Evolutionary conservation across 2,329 filamentous ascomycete species (phyloP).

Genomic region (Dactylellina parvicollis): DNA sequence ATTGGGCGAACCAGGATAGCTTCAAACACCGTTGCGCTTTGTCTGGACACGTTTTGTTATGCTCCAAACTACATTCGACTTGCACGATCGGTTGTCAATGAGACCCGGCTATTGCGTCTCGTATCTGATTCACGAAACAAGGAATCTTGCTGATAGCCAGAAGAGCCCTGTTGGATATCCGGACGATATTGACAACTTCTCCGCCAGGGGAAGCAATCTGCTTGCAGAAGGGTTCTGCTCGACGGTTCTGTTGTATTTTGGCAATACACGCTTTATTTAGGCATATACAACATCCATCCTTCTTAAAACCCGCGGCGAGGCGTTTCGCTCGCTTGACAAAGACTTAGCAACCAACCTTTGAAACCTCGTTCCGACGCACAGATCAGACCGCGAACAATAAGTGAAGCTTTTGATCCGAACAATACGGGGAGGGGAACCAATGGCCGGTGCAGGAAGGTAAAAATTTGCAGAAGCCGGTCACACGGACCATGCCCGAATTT

Average conservation of each 20-base stretch:
- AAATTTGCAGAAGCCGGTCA: constrained; percentile 4
- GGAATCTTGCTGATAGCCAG: constrained; percentile 6
- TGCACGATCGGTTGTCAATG: constrained; percentile 37
- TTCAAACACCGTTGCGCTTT: constrained; percentile 14
- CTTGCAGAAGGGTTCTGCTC: not conserved
- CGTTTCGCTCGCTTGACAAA: constrained; percentile 47
- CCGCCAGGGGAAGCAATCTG: not conserved
- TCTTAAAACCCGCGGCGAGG: not conserved
- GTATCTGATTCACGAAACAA: constrained; percentile 19
- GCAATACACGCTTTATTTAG: constrained; percentile 49
- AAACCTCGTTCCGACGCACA: constrained; percentile 27
- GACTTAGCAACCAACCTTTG: constrained; percentile 39
- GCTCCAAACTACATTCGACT: not conserved
- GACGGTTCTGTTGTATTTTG: constrained; percentile 37
- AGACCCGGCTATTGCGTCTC: not conserved
- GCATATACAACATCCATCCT: constrained; percentile 36
- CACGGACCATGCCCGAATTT: not conserved
- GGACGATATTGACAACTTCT: constrained; percentile 10
- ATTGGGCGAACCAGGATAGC: too few relatives aligned
- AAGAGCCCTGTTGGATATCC: constrained; percentile 32
- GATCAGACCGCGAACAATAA: constrained; percentile 15
- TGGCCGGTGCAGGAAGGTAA: constrained; percentile 12
- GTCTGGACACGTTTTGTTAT: constrained; percentile 15
- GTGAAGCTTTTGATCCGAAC: not conserved
- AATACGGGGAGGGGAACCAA: not conserved